phyloP scores from a whole-genome alignment of 305 asterid species.

The Ilex paraguariensis region DNA sequence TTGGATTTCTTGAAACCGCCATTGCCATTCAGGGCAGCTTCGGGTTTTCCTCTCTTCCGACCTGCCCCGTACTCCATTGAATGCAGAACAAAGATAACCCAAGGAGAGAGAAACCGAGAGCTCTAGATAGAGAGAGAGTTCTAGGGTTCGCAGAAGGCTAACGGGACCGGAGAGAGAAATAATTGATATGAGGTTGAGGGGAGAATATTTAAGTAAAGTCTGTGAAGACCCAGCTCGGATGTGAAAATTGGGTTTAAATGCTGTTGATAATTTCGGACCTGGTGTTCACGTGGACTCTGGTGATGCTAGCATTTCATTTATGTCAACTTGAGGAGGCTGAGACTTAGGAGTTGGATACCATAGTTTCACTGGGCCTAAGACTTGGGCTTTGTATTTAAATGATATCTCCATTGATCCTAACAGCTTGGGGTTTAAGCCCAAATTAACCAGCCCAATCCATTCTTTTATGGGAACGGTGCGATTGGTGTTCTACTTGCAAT shows the following conservation, averaged over 20 bases:
- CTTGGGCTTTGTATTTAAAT: no score
- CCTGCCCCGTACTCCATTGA: slow-evolving; percentile 52
- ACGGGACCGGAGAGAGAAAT: neutral
- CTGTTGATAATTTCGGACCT: neutral
- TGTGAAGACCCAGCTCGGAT: neutral
- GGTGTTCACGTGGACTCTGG: no score
- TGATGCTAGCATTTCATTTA: no score
- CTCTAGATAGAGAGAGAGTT: neutral
- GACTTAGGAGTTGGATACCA: no score
- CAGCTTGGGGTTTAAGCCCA: no score
- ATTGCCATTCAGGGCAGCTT: slow-evolving; percentile 46
- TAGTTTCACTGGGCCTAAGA: no score
- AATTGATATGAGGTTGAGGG: neutral
- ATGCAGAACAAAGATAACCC: neutral
- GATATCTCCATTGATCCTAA: no score
- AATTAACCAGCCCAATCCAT: no score
- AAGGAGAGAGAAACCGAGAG: neutral
- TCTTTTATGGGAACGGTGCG: no score
- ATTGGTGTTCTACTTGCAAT: no score
- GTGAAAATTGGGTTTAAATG: neutral
- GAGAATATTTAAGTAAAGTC: no score
- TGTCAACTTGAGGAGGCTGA: no score
- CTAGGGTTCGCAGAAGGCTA: neutral
- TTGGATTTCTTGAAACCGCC: slow-evolving; percentile 53
- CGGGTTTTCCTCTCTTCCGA: slow-evolving; percentile 49